Percentiles rank a stretch among this genome's conserved stretches.
Conservation (phyloP, 1,284 basidiomycete genomes). For the Fomitopsis schrenkii region DNA sequence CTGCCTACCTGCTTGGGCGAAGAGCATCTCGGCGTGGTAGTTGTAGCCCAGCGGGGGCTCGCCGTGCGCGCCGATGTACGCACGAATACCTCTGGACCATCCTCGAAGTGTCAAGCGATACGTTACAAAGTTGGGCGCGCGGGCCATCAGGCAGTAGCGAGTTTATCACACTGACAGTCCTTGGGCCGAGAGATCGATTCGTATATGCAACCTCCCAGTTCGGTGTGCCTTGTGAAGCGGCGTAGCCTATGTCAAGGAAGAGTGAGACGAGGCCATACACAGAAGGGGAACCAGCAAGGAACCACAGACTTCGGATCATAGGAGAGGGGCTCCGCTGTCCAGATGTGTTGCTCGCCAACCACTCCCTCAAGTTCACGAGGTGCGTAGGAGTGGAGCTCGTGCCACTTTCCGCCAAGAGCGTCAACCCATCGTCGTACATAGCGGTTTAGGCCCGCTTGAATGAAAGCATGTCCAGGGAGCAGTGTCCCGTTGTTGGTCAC, state of each 20-base stretch:
- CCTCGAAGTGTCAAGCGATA: conserved; percentile 59
- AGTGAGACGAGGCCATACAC: not conserved
- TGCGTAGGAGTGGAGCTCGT: conserved; percentile 73
- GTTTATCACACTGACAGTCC: no score
- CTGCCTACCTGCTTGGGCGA: conserved; percentile 46
- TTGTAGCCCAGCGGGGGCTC: conserved; percentile 70
- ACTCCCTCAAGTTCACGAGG: conserved; percentile 66
- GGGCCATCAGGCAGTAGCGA: not conserved
- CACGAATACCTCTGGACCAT: conserved; percentile 60
- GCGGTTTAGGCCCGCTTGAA: conserved; percentile 58
- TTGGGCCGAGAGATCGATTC: conserved; percentile 35
- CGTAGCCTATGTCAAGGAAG: conserved; percentile 40
- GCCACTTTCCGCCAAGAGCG: conserved; percentile 57
- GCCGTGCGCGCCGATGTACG: conserved; percentile 73
- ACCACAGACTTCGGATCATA: conserved; percentile 57
- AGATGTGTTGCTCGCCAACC: conserved; percentile 62
- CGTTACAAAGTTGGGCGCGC: conserved; percentile 58
- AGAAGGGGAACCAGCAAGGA: no score
- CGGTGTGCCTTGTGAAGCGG: conserved; percentile 59
- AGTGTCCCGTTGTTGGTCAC: no score
- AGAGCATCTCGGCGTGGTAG: conserved; percentile 70
- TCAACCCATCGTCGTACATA: conserved; percentile 60
- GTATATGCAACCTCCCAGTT: conserved; percentile 46
- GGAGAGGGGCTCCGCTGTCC: conserved; percentile 60
- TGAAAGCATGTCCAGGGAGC: no score